These are phyloP conservation scores for Pestalotiopsis sp. DNA, from an alignment of 2,329 filamentous ascomycete genomes.

Conservation along the genomic window DNA sequence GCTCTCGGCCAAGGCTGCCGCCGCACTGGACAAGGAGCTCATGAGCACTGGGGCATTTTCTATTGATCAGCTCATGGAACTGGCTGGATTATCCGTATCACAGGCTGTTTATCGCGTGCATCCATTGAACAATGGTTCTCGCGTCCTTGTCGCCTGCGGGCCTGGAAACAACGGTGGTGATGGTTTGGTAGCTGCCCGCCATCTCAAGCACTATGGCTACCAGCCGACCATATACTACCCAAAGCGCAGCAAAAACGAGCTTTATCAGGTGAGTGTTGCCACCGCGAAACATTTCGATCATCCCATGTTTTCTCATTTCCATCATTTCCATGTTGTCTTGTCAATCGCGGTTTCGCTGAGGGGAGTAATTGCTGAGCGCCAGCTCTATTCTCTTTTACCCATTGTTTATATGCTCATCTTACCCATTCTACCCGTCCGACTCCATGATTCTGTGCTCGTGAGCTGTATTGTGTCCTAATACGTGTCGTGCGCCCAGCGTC, in stretches of 20 bases:
- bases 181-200: constrained; percentile 89
- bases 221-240: constrained; percentile 88
- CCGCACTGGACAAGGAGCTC: constrained; percentile 87
- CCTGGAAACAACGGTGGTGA: constrained; percentile 86
- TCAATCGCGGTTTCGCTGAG: background rate
- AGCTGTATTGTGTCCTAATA: background rate
- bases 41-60: constrained; percentile 90
- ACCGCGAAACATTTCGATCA: background rate
- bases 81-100: constrained; percentile 90
- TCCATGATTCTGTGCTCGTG: background rate
- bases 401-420: background rate
- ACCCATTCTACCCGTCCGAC: background rate
- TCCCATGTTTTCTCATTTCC: background rate
- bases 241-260: constrained; percentile 85
- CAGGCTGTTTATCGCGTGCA: constrained; percentile 90
- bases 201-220: constrained; percentile 92
- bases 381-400: constrained; percentile 1
- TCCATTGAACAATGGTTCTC: constrained; percentile 69
- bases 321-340: background rate
- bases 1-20: constrained; percentile 83
- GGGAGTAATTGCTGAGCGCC: background rate
- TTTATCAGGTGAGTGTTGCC: constrained; percentile 70
- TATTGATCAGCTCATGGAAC: constrained; percentile 95
- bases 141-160: constrained; percentile 87
- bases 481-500: constrained; percentile 55